Evolutionary conservation across 495 filamentous ascomycete genomes (phyloP).

Genomic region (Penicillium salamii): DNA sequence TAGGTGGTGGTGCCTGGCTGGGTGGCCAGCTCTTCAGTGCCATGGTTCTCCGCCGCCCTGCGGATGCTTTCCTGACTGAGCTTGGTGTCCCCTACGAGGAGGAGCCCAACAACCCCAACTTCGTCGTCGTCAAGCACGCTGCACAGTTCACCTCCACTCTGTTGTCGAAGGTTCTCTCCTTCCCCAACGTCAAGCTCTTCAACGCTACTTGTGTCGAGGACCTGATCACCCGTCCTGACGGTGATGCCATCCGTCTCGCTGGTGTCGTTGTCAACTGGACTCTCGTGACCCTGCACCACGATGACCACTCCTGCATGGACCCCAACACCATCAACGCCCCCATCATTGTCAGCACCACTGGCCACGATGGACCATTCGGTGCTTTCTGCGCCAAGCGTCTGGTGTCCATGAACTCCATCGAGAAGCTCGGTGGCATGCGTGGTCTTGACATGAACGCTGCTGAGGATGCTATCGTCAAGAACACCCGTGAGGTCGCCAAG

Average conservation of each 20-base stretch:
- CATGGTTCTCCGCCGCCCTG: conserved; percentile 92
- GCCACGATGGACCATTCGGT: conserved; percentile 87
- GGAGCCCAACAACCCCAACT: conserved; percentile 76
- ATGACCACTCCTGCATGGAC: conserved; percentile 92
- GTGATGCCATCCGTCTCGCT: conserved; percentile 60
- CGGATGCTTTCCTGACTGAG: conserved; percentile 75
- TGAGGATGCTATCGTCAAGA: conserved; percentile 88
- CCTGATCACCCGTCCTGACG: conserved; percentile 69
- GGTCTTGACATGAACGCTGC: conserved; percentile 86
- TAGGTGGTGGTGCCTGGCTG: conserved; percentile 84
- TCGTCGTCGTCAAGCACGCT: conserved; percentile 90
- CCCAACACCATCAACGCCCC: conserved; percentile 93
- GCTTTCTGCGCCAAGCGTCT: conserved; percentile 85
- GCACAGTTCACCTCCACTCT: conserved; percentile 87
- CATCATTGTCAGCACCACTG: conserved; percentile 80
- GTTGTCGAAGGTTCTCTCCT: conserved; percentile 71
- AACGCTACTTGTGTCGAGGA: conserved; percentile 91
- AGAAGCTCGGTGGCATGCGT: conserved; percentile 85
- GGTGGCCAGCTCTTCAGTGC: conserved; percentile 89
- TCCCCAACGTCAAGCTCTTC: conserved; percentile 93
- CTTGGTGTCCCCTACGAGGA: conserved; percentile 84
- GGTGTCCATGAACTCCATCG: conserved; percentile 74
- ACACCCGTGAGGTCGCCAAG: conserved; percentile 79
- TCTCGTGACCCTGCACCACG: conserved; percentile 83
- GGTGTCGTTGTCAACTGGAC: conserved; percentile 96